Conservation (phyloP, 2,329 filamentous ascomycete genomes). For the Scedosporium aurantiacum region DNA sequence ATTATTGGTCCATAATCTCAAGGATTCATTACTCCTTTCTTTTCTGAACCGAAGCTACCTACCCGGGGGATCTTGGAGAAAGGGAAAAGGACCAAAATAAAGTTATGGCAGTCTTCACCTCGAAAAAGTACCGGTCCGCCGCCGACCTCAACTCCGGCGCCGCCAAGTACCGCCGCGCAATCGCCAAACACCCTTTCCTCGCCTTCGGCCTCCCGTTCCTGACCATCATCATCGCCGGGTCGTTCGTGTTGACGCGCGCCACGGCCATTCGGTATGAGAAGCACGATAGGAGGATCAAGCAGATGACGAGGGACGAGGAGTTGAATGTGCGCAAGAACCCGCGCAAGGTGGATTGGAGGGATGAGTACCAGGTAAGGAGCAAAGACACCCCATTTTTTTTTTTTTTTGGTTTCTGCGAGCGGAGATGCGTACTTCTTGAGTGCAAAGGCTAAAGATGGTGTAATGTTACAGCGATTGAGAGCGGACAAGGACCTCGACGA, state of each 20-base stretch:
- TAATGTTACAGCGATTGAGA: constrained; percentile 8
- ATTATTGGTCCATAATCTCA: background rate
- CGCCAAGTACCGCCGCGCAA: constrained; percentile 61
- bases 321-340: constrained; percentile 64
- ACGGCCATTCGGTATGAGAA: constrained; percentile 90
- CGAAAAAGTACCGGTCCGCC: constrained; percentile 56
- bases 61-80: background rate
- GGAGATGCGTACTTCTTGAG: constrained; percentile 45
- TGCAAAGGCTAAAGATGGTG: background rate
- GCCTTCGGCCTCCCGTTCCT: constrained; percentile 94
- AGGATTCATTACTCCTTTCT: background rate
- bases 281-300: constrained; percentile 79
- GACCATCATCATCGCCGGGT: constrained; percentile 76
- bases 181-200: constrained; percentile 74
- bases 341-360: constrained; percentile 67
- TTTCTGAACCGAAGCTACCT: background rate
- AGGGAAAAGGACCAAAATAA: background rate
- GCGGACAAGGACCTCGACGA: constrained; percentile 77
- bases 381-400: background rate
- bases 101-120: constrained; percentile 52
- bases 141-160: constrained; percentile 59
- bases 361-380: constrained; percentile 71
- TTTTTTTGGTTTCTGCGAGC: background rate
- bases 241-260: constrained; percentile 88
- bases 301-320: constrained; percentile 76